phyloP scores from a whole-genome alignment of 495 filamentous ascomycete species.

The Aspergillus incahuasiensis region DNA sequence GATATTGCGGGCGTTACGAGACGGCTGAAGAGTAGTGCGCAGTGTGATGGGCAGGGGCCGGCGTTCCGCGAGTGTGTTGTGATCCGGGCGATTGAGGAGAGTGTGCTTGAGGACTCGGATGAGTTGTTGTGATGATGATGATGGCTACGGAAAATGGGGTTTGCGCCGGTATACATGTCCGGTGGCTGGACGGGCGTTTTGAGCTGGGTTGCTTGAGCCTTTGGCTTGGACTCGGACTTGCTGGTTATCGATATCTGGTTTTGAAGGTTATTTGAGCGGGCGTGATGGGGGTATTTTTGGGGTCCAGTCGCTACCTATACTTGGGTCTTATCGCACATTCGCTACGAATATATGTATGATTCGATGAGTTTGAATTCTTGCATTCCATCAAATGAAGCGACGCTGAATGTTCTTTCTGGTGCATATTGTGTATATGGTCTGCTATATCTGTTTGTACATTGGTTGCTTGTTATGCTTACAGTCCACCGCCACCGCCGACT shows the following conservation, averaged over 20 bases:
- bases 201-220: not conserved
- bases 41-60: slow-evolving; percentile 86
- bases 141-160: slow-evolving; percentile 1
- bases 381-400: not conserved
- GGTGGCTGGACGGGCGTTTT: not conserved
- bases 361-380: no score
- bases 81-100: slow-evolving; percentile 69
- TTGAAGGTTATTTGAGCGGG: not conserved
- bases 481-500: not conserved
- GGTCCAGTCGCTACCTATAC: not conserved
- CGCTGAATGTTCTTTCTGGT: no score
- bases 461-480: not conserved
- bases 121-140: slow-evolving; percentile 58
- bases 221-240: not conserved
- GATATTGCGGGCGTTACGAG: slow-evolving; percentile 78
- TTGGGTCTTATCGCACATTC: not conserved
- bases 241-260: not conserved
- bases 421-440: not conserved
- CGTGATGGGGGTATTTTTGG: not conserved
- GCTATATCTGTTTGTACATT: not conserved
- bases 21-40: slow-evolving; percentile 66
- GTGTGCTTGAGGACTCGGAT: slow-evolving; percentile 53
- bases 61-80: slow-evolving; percentile 69
- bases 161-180: not conserved
- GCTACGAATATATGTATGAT: no score